These are phyloP conservation scores for Pezicula rhizophila DNA, from an alignment of 2,329 filamentous ascomycete species.

Conservation along the genomic window DNA sequence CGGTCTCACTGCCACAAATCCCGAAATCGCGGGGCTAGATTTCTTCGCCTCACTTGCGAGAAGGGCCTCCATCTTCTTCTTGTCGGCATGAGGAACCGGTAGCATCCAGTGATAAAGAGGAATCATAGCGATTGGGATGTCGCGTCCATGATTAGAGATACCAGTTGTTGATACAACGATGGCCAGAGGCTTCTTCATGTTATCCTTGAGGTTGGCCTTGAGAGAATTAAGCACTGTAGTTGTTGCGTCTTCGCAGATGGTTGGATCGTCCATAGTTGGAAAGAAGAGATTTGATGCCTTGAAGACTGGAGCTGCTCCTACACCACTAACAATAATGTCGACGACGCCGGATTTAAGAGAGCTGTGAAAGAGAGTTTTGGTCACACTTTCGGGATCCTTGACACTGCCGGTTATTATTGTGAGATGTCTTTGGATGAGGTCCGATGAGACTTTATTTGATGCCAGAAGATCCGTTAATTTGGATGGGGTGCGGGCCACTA, in stretches of 20 bases:
- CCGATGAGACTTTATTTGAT: constrained; percentile 4
- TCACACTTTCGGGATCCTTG: constrained; percentile 33
- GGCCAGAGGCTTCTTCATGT: constrained; percentile 29
- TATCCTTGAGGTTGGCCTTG: constrained; percentile 7
- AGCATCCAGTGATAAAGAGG: constrained; percentile 40
- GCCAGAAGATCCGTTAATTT: constrained; percentile 38
- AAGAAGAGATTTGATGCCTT: constrained; percentile 25
- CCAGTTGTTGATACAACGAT: constrained; percentile 38
- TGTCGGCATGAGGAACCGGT: constrained; percentile 39
- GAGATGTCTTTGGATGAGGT: constrained; percentile 26
- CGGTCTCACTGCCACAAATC: constrained; percentile 19
- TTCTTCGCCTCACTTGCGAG: constrained; percentile 20
- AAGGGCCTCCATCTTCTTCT: constrained; percentile 39
- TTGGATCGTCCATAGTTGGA: constrained; percentile 37
- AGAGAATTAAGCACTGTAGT: constrained; percentile 34
- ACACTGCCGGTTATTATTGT: constrained; percentile 42
- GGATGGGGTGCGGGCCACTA: constrained; percentile 40
- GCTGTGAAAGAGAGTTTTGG: constrained; percentile 27
- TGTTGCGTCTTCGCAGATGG: constrained; percentile 42
- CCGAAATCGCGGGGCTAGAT: constrained; percentile 2
- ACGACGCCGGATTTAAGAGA: constrained; percentile 29
- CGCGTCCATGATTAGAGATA: constrained; percentile 31
- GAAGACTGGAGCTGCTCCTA: constrained; percentile 31
- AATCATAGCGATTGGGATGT: constrained; percentile 36
- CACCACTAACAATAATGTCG: constrained; percentile 40